Evolutionary conservation across 2,329 filamentous ascomycete genomes (phyloP).

Genomic region (Domatiomyces catenatus): DNA sequence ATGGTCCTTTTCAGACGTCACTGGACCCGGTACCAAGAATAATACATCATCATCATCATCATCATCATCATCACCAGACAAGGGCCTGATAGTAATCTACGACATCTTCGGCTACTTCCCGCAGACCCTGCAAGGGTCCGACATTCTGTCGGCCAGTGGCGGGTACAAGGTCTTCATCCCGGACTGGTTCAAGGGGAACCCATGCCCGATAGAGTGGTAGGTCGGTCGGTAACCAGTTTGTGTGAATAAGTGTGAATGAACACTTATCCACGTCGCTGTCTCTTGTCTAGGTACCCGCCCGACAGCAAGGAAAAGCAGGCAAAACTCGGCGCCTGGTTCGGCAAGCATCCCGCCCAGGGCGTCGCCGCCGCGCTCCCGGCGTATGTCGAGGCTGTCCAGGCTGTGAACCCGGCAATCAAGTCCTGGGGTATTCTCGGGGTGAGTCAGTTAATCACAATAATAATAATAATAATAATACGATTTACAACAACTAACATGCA

Average conservation of each 20-base stretch:
- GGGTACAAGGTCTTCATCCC: constrained; percentile 60
- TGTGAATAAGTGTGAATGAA: too few species aligned
- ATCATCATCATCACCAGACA: too few species aligned
- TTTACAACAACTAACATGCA: too few species aligned
- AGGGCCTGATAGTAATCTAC: constrained; percentile 41
- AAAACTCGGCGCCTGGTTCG: constrained; percentile 43
- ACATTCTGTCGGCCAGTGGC: constrained; percentile 54
- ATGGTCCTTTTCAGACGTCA: constrained; percentile 34
- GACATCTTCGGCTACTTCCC: constrained; percentile 44
- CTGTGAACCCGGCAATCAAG: constrained; percentile 30
- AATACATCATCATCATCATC: too few species aligned
- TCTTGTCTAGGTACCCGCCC: constrained; percentile 36
- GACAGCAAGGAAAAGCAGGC: constrained; percentile 44
- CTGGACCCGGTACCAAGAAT: too few species aligned
- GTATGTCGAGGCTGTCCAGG: constrained; percentile 29
- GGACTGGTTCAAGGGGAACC: constrained; percentile 71
- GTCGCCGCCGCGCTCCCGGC: constrained; percentile 16
- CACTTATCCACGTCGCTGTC: too few species aligned
- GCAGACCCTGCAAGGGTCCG: constrained; percentile 46
- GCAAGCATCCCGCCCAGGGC: constrained; percentile 38
- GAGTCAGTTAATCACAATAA: too few species aligned
- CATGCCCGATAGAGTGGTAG: constrained; percentile 41
- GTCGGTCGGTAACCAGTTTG: too few species aligned
- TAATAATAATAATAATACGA: too few species aligned
- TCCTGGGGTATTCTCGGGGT: constrained; percentile 42